A percentile compares a stretch with the other conserved stretches of the same genome.
Evolutionary conservation across 352 stramenopile genomes (phyloP).

Genomic region (Globisporangium middletonii): DNA sequence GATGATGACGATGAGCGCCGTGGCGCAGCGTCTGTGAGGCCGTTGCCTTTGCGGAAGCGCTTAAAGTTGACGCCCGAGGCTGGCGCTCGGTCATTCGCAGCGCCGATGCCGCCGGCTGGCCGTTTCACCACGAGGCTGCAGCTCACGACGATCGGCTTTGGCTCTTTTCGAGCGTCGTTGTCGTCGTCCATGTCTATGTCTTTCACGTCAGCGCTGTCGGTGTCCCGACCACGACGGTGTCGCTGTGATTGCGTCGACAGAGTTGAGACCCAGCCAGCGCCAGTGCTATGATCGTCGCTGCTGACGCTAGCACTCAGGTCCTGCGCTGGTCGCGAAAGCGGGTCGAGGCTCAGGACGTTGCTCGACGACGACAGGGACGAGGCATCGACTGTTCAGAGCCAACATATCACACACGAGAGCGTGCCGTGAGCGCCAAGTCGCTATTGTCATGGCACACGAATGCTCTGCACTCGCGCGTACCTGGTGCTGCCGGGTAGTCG

Average conservation of each 20-base stretch:
- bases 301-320: neutral
- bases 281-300: neutral
- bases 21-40: constrained; percentile 17
- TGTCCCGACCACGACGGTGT: constrained; percentile 11
- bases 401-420: neutral
- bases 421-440: neutral
- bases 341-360: constrained; percentile 13
- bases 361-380: constrained; percentile 3
- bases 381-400: neutral
- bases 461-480: too few relatives aligned
- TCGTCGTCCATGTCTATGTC: constrained; percentile 22
- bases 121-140: constrained; percentile 54
- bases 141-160: constrained; percentile 40
- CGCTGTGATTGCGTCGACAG: constrained; percentile 7
- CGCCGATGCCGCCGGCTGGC: neutral
- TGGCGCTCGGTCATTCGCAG: neutral
- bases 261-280: constrained; percentile 23
- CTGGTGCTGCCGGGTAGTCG: neutral
- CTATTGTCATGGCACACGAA: too few relatives aligned
- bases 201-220: constrained; percentile 17
- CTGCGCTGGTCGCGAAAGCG: neutral
- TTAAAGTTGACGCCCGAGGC: constrained; percentile 60
- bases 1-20: neutral
- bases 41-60: constrained; percentile 80
- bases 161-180: constrained; percentile 14